Evolutionary conservation across 1,284 basidiomycete genomes (phyloP).

Genomic region (Cryptococcus amylolentus): DNA sequence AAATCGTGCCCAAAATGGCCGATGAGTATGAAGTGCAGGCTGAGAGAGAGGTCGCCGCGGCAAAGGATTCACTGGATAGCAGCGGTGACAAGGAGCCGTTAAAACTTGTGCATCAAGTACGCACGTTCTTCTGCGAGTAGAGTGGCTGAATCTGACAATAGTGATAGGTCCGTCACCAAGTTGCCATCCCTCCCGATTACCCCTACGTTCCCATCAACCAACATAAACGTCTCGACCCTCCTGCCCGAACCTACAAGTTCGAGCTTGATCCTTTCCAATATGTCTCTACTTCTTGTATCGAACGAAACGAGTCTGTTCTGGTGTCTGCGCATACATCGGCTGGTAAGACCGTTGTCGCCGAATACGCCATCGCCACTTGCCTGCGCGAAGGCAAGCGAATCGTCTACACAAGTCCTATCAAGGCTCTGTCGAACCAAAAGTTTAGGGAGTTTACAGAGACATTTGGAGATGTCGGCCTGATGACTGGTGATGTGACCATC

Average conservation of each 20-base stretch:
- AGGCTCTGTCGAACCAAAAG: slow-evolving; percentile 98
- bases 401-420: slow-evolving; percentile 99
- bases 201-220: slow-evolving; percentile 86
- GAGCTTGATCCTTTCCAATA: slow-evolving; percentile 96
- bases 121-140: not conserved
- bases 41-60: slow-evolving; percentile 79
- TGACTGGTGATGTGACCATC: slow-evolving; percentile 99
- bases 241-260: slow-evolving; percentile 91
- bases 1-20: slow-evolving; percentile 61
- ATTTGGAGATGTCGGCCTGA: slow-evolving; percentile 96
- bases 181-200: slow-evolving; percentile 89
- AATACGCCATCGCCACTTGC: slow-evolving; percentile 98
- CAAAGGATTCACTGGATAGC: slow-evolving; percentile 63
- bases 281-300: slow-evolving; percentile 90
- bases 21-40: slow-evolving; percentile 89
- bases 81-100: slow-evolving; percentile 58
- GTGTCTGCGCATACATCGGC: slow-evolving; percentile 99
- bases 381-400: slow-evolving; percentile 82
- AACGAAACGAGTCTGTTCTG: slow-evolving; percentile 93
- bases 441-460: slow-evolving; percentile 96
- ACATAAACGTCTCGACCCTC: slow-evolving; percentile 87
- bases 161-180: slow-evolving; percentile 65
- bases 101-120: slow-evolving; percentile 48
- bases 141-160: not conserved
- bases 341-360: slow-evolving; percentile 97